Conservation (phyloP, 345 rosid species). For the Luvunga scandens region DNA sequence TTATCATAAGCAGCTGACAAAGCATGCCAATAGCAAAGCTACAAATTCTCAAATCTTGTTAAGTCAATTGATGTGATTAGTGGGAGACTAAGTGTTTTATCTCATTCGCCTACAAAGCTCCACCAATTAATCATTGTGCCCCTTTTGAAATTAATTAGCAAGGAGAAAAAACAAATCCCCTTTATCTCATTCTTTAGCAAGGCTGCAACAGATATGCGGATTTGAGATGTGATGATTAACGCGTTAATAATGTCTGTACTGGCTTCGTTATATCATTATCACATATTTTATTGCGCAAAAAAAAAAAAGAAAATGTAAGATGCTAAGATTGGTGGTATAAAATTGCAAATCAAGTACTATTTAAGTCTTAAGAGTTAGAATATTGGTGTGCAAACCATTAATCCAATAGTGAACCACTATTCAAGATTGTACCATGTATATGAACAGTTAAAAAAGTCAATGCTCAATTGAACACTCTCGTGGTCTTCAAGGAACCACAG, state of each 20-base stretch:
- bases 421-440: background rate
- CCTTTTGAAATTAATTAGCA: background rate
- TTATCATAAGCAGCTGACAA: background rate
- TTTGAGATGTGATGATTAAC: background rate
- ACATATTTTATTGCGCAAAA: too few relatives aligned
- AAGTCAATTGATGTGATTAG: slow-evolving; percentile 38
- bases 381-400: background rate
- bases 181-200: slow-evolving; percentile 7
- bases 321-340: too few relatives aligned
- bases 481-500: slow-evolving; percentile 16
- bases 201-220: background rate
- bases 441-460: slow-evolving; percentile 3
- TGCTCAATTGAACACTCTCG: background rate
- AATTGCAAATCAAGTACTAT: background rate
- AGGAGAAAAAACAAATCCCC: background rate
- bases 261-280: too few relatives aligned
- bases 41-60: slow-evolving; percentile 24
- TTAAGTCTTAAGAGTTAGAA: too few relatives aligned
- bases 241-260: too few relatives aligned
- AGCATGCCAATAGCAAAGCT: slow-evolving; percentile 9
- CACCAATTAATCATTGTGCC: background rate
- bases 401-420: background rate
- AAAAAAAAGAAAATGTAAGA: too few relatives aligned
- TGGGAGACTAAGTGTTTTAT: slow-evolving; percentile 13
- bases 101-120: slow-evolving; percentile 2